phyloP scores from a whole-genome alignment of 1,284 basidiomycete genomes.

The Rhodotorula sp. region DNA sequence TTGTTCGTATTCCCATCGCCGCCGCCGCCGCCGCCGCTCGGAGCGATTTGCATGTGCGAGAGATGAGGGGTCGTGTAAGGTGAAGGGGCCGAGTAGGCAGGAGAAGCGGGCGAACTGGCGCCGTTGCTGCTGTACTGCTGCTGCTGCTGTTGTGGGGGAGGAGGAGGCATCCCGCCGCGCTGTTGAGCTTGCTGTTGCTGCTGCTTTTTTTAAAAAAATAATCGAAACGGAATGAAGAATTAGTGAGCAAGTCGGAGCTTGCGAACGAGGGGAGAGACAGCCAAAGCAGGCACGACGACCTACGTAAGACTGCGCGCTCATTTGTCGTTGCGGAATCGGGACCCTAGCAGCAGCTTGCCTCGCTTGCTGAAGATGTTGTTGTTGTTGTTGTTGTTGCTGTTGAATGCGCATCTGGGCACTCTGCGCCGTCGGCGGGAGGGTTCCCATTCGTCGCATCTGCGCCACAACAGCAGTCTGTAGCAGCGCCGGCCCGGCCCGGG shows the following conservation, averaged over 20 bases:
- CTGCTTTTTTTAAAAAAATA: too few species aligned
- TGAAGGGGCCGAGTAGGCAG: conserved; percentile 30
- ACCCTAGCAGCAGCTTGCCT: neutral
- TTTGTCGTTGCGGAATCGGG: neutral
- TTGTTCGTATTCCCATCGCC: too few species aligned
- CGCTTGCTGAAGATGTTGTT: conserved; percentile 5
- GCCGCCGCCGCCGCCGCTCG: neutral
- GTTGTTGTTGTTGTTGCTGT: conserved; percentile 14
- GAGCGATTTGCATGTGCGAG: conserved; percentile 23
- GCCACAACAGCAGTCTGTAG: conserved; percentile 27
- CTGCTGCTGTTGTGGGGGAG: neutral
- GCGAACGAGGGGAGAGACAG: neutral
- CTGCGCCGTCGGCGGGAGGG: conserved; percentile 25
- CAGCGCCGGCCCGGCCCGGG: too few species aligned
- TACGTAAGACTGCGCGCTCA: neutral
- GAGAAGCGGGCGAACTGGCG: conserved; percentile 31
- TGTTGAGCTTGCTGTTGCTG: conserved; percentile 15
- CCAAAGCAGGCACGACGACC: neutral
- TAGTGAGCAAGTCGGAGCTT: neutral
- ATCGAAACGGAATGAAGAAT: neutral
- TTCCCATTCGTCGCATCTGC: conserved; percentile 34
- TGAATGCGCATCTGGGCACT: conserved; percentile 4
- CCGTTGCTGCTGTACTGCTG: neutral
- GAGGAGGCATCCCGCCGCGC: conserved; percentile 3
- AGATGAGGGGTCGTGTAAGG: conserved; percentile 28